Evolutionary conservation across 805 yeast genomes (phyloP).

Genomic region (Yamadazyma takamatsuzukensis): DNA sequence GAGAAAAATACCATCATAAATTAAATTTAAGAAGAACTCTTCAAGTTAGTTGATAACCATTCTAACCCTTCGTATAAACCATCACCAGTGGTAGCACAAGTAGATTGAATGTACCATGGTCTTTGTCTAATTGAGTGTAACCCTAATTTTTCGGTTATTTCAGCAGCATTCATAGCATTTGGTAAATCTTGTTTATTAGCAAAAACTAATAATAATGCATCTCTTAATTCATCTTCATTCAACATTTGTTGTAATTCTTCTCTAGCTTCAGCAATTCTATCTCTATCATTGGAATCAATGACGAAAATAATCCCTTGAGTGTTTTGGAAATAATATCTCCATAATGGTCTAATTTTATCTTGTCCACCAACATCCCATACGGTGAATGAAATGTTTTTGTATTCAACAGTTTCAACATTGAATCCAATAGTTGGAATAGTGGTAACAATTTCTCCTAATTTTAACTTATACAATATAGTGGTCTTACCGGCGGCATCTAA

Average conservation of each 20-base stretch:
- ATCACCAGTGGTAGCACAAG: conserved; percentile 99
- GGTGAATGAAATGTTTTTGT: conserved; percentile 93
- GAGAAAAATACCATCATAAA: background rate
- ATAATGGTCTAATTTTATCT: conserved; percentile 96
- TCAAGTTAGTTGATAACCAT: conserved; percentile 91
- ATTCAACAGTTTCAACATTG: conserved; percentile 96
- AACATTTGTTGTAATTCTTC: conserved; percentile 98
- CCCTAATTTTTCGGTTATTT: conserved; percentile 94
- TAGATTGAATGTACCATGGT: conserved; percentile 99
- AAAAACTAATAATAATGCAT: conserved; percentile 89
- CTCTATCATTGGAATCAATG: conserved; percentile 96
- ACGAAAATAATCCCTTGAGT: conserved; percentile 98
- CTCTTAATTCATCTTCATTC: conserved; percentile 97
- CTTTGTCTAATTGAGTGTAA: conserved; percentile 96
- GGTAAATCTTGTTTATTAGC: conserved; percentile 99
- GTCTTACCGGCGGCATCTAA: conserved; percentile 98
- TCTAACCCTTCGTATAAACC: conserved; percentile 97
- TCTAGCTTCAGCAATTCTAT: conserved; percentile 96
- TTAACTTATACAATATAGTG: conserved; percentile 90
- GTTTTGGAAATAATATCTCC: conserved; percentile 99
- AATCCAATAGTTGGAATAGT: conserved; percentile 97
- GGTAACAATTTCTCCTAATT: conserved; percentile 93
- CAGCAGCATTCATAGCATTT: conserved; percentile 98
- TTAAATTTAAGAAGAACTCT: conserved; percentile 36
- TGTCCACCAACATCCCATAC: conserved; percentile 99